phyloP scores from a whole-genome alignment of 306 rosid genomes.

The Vigna mungo region DNA sequence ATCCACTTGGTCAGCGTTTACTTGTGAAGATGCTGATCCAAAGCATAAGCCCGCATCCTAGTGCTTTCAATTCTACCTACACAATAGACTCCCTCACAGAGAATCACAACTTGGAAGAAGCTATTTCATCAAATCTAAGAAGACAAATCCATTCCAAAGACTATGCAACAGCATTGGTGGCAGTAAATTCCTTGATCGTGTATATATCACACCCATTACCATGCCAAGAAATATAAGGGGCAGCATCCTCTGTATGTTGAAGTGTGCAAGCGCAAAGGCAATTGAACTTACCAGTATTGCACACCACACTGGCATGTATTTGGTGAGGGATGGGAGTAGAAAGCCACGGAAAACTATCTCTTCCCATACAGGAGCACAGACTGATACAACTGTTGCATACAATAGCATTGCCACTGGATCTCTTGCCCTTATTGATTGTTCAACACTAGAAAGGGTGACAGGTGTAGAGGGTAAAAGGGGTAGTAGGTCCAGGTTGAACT shows the following conservation, averaged over 20 bases:
- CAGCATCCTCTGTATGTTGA: constrained; percentile 90
- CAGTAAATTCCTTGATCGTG: constrained; percentile 88
- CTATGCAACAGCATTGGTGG: constrained; percentile 97
- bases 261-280: constrained; percentile 92
- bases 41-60: constrained; percentile 24
- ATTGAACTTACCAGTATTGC: constrained; percentile 90
- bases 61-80: constrained; percentile 47
- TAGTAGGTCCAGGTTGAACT: constrained; percentile 77
- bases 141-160: constrained; percentile 97
- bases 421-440: constrained; percentile 88
- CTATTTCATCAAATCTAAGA: constrained; percentile 83
- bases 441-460: constrained; percentile 80
- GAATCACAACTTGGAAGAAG: constrained; percentile 35
- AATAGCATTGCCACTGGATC: constrained; percentile 93
- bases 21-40: constrained; percentile 37
- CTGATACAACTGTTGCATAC: constrained; percentile 77
- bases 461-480: constrained; percentile 91
- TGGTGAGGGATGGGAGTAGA: constrained; percentile 90
- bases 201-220: constrained; percentile 86
- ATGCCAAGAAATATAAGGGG: constrained; percentile 92
- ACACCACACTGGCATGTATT: constrained; percentile 95
- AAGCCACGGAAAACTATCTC: constrained; percentile 95
- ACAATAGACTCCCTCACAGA: constrained; percentile 31
- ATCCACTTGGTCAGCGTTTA: constrained; percentile 34
- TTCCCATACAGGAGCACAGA: constrained; percentile 98